Evolutionary conservation across 2,329 filamentous ascomycete genomes (phyloP), one percentile per base, ranked within the genome.

Genomic region (Curvularia sp.): DNA sequence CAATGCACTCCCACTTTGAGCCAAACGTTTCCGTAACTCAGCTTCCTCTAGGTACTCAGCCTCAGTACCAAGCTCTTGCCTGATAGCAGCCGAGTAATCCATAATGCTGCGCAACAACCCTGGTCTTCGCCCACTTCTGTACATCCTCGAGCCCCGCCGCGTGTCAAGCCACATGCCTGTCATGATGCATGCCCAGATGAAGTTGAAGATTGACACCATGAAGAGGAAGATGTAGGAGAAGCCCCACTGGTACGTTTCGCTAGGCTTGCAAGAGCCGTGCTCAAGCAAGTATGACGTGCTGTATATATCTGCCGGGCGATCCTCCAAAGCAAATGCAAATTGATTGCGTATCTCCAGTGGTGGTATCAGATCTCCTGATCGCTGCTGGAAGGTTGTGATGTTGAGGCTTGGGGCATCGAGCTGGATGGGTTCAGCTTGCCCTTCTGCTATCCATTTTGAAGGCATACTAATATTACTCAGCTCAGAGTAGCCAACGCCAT

Each of bases 191-290:
- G 59, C 53, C 72, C 73, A 75, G 23, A 74, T 43, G 48, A 73
- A 75, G 42, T 74, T 73, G 59, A 74, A 74, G 4, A 74, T 74
- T 9, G 65, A 67, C 0, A 75, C 60, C 71, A 73, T 73, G 61
- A 74, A 74, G 7, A 75, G 59, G 54, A 75, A 75, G 8, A 74
- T 74, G 57, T 75, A 75, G 0, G 72, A 75, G 51, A 75, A 75
- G 0, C 72, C 72, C 72, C 72, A 75, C 48, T 74, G 71, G 47
- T 75, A 75, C 8, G 66, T 73, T 21, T 74, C 71, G 42, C 58
- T 67, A 7, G 72, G 70, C 36, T 73, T 69, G 51, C 72, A 75
- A 3, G 70, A 70, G 23, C 70, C 67, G 47, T 73, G 63, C 2
- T 54, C 46, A 36, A 63, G 59, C 12, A 74, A 38, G 27, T 70